Conservation (phyloP, 2,329 filamentous ascomycete genomes). For the Pseudogymnoascus sp. region DNA sequence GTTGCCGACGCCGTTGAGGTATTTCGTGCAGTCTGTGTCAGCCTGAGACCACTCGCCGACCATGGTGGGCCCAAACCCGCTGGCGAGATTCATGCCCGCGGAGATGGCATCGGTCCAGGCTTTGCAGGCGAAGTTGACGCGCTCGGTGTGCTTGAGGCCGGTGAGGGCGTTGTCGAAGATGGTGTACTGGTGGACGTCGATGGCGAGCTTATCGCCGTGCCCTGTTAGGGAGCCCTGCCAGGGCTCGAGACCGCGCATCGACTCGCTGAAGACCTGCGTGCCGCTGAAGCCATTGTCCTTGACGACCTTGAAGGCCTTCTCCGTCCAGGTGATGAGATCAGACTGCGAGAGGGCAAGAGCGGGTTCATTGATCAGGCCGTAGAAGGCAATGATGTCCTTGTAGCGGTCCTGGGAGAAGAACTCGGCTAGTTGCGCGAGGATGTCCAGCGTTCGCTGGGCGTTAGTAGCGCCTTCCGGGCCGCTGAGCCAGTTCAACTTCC, state of each 20-base stretch:
- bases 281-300: conserved; percentile 68
- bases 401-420: conserved; percentile 95
- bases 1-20: conserved; percentile 82
- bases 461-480: conserved; percentile 74
- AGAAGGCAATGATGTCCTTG: conserved; percentile 83
- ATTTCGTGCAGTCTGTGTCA: conserved; percentile 83
- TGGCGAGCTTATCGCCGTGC: conserved; percentile 59
- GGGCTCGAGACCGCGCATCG: conserved; percentile 82
- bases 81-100: conserved; percentile 60
- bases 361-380: conserved; percentile 91
- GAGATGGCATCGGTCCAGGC: conserved; percentile 77
- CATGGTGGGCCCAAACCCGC: conserved; percentile 85
- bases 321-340: conserved; percentile 72
- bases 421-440: conserved; percentile 76
- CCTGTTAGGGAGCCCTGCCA: conserved; percentile 79
- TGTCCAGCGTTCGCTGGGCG: conserved; percentile 70
- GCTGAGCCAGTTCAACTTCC: conserved; percentile 77
- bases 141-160: conserved; percentile 68
- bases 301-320: conserved; percentile 61
- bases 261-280: conserved; percentile 79
- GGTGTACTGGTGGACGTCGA: conserved; percentile 96
- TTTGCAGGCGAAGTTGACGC: conserved; percentile 78
- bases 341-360: conserved; percentile 63
- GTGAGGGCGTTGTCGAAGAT: conserved; percentile 93
- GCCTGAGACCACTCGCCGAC: conserved; percentile 97